Evolutionary conservation across 116 monocot genomes (phyloP), one percentile per base, ranked within the genome.

Genomic region (Trichopus zeylanicus): DNA sequence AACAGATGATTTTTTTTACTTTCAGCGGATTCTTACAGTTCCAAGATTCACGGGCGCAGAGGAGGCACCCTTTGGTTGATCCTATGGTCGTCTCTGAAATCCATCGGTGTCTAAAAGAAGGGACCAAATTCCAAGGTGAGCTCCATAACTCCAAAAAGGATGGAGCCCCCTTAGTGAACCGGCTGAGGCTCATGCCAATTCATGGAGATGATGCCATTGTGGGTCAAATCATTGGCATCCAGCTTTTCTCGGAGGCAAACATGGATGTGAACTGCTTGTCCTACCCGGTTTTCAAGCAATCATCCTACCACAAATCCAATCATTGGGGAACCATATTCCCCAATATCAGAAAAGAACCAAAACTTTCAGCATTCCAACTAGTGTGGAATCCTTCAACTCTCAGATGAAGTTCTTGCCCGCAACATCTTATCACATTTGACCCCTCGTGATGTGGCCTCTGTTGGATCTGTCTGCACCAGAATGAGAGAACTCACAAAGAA

Each of bases 121-220:
- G 87, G 19, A 49, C 39, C 0, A 87, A 92, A 46, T 92, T 92
- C 70, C 75, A 83, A 60, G 91, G 91, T 7, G 91, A 92, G 64
- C 80, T 92, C 6, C 70, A 86, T 20, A 92, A 92, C 71, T 92
- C 86, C 46, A 65, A 72, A n/a, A 91, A 91, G 66, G 91, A 91
- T 48, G 91, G 91, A 29, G 78, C 91, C 6, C 91, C 91, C 3
- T 46, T 92, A 49, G 55, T 86, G 32, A 92, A 86, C 73, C 57
- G 70, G 20, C 57, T 92, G 12, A 71, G 81, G 56, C 75, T 92
- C 7, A 73, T 76, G 46, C 91, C 91, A 13, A 86, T 92, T 15
- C 73, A 72, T 29, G 73, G 75, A 4, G 83, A 92, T 51, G 91
- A 86, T 31, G 75, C 78, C 21, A 35, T 75, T 1, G 66, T 92